Base-by-base conservation (phyloP, 139 green algal genomes). In the Chlorella sorokiniana region DNA sequence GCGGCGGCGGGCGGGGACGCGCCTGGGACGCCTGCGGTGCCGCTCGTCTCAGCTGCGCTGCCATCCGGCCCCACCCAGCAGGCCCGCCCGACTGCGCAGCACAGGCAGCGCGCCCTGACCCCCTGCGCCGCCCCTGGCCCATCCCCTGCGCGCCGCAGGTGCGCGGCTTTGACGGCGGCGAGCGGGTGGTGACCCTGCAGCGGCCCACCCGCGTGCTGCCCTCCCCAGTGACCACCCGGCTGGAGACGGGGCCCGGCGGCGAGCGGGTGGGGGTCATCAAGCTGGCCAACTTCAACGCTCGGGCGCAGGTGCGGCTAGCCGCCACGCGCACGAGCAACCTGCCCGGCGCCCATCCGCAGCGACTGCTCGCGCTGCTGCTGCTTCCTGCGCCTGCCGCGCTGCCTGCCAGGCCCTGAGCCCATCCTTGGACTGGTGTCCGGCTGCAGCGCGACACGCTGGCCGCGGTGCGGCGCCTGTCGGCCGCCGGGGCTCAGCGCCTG, bases 211-310 rank as follows among this genome's bases (percentile, higher is more conserved):
- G 78, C 4, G 65, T 59, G 38, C 37, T 83, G 38, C 65, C 54
- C 42, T 83, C 78, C 2, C 78, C 78, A 10, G 78, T 78, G 20
- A 54, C 16, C 52, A n/a, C 37, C 1, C 65, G 78, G 35, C 38
- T 83, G 48, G 78, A 83, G 51, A 16, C 20, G n/a, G 59, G 35
- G 33, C 16, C 59, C 16, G 42, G 41, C 41, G 78, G 65, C n/a
- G 78, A 69, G 37, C 52, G 10, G 29, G 87, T 94, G 42, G 91
- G 91, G 23, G 82, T 89, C 45, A 86, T 97, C 48, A 77, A 85
- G 22, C 84, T 97, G 62, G 42, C 79, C 6, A 89, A 90, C 56
- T 97, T 98, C 87, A 97, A 95, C 78, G 91, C 92, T 0, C 82
- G 90, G 0, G 94, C 94, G 4, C 78, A 79, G 73, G 73, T 69